These are phyloP conservation scores for Gliomastix tumulicola DNA, from an alignment of 2,329 filamentous ascomycete genomes.

Conservation along the genomic window DNA sequence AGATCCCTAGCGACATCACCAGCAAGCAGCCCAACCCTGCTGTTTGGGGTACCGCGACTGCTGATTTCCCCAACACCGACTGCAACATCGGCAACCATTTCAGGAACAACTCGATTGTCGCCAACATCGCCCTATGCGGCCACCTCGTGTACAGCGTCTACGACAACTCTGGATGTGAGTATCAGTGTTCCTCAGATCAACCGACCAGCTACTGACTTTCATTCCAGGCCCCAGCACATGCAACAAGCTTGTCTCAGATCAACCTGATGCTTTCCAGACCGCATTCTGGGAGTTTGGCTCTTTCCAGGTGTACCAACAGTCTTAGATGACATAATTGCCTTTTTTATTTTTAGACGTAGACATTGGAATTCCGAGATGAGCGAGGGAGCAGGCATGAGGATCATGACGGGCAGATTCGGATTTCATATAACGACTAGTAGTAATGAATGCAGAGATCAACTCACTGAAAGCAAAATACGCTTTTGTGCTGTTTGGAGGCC, in stretches of 20 bases:
- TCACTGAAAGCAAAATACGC: too few relatives aligned
- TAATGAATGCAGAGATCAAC: too few relatives aligned
- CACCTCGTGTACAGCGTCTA: slow-evolving; percentile 41
- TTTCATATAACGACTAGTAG: too few relatives aligned
- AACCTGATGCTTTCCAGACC: slow-evolving; percentile 46
- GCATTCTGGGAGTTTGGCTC: slow-evolving; percentile 60
- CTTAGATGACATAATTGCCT: slow-evolving; percentile 10
- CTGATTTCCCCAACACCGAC: slow-evolving; percentile 58
- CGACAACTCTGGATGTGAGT: slow-evolving; percentile 35
- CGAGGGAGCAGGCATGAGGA: too few relatives aligned
- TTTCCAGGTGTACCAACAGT: slow-evolving; percentile 48
- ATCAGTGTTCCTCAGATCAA: neutral
- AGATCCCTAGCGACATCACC: slow-evolving; percentile 45
- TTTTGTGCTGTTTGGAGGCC: too few relatives aligned
- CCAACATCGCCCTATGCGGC: slow-evolving; percentile 61
- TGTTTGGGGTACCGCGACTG: slow-evolving; percentile 53
- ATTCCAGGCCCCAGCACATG: slow-evolving; percentile 46
- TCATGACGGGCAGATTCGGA: too few relatives aligned
- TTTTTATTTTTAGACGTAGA: too few relatives aligned
- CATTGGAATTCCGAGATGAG: too few relatives aligned
- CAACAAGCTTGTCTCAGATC: slow-evolving; percentile 48
- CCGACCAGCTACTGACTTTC: neutral
- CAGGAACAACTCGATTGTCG: slow-evolving; percentile 57
- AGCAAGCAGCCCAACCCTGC: slow-evolving; percentile 48
- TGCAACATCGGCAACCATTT: slow-evolving; percentile 56